Evolutionary conservation across 2,329 filamentous ascomycete species (phyloP), one percentile per base, ranked within the genome.

Genomic region (Pestalotiopsis sp.): DNA sequence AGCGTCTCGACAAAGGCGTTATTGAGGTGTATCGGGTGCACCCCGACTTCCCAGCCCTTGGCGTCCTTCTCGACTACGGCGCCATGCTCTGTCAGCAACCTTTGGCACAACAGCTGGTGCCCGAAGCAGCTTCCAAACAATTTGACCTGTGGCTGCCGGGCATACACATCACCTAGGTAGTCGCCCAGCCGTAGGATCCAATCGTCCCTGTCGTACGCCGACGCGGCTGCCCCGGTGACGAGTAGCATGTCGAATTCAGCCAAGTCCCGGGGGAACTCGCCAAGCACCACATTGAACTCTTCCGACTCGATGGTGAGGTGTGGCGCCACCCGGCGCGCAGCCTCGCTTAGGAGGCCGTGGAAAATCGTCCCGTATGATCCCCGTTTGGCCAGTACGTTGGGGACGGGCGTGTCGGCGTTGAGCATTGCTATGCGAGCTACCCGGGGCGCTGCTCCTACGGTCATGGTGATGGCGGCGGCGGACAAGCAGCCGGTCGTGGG

Each of bases 51-150:
- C 70, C 72, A 76, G 7, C 71, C 73, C 41, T 69, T 68, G 5
- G 70, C 69, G 23, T 73, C 70, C 25, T 68, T 69, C 61, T 69
- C 68, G 17, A 69, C 68, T 2, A n/a, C 5, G 7, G 38, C 76
- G 1, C 74, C 74, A 58, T 74, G 71, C 2, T 66, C 63, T 12
- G 71, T 70, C 23, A 82, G 72, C 4, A 82, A 65, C 7, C 76
- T 74, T 56, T 79, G 74, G 65, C 76, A 78, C 3, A 81, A 67
- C 2, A 81, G 52, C 65, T 82, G 79, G 58, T 82, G 79, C 0
- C 80, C 79, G 57, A 82, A 81, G 57, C 80, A 82, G 23, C 77
- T 79, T 1, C 79, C 80, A 64, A 82, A 81, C 13, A 82, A 74
- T 62, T 77, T 79, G 61, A 81, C 70, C 2, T 66, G 65, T 2